Percentiles rank a stretch among this genome's conserved stretches.
Conservation (phyloP, 805 yeast species). For the Ogataea wickerhamii region DNA sequence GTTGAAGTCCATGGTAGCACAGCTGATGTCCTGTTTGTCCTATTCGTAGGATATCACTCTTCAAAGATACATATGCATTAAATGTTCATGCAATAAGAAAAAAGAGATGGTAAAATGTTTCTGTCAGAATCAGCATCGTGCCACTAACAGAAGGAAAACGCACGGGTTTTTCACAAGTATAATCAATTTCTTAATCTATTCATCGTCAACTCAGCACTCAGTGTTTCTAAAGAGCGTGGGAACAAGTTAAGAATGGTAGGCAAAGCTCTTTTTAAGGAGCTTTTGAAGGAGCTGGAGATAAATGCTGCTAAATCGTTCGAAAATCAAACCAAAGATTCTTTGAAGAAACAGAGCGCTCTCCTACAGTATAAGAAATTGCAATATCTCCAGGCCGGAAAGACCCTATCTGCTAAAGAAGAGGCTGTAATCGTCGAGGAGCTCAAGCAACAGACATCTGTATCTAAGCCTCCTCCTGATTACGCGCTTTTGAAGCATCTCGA, state of each 20-base stretch:
- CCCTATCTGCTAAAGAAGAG: slow-evolving; percentile 29
- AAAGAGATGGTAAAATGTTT: background rate
- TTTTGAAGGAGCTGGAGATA: slow-evolving; percentile 39
- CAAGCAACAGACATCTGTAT: slow-evolving; percentile 29
- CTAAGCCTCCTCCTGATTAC: slow-evolving; percentile 26
- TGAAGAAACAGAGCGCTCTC: slow-evolving; percentile 43
- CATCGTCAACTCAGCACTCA: no score
- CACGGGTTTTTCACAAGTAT: no score
- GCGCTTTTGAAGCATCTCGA: slow-evolving; percentile 27
- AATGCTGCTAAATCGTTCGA: slow-evolving; percentile 36
- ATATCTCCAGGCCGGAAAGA: slow-evolving; percentile 37
- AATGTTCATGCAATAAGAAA: background rate
- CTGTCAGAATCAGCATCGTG: background rate
- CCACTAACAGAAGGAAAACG: background rate
- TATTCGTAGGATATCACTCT: no score
- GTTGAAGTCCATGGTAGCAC: slow-evolving; percentile 12
- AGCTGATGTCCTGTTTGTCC: no score
- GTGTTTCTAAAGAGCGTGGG: no score
- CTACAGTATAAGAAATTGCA: slow-evolving; percentile 48
- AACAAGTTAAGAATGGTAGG: slow-evolving; percentile 27
- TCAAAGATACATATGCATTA: no score
- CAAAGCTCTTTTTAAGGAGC: slow-evolving; percentile 24
- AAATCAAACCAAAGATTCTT: slow-evolving; percentile 37
- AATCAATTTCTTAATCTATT: no score
- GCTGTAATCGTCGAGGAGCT: slow-evolving; percentile 35